These are phyloP conservation scores for Cladosporium cucumerinum DNA, from an alignment of 2,329 filamentous ascomycete species.

Conservation along the genomic window DNA sequence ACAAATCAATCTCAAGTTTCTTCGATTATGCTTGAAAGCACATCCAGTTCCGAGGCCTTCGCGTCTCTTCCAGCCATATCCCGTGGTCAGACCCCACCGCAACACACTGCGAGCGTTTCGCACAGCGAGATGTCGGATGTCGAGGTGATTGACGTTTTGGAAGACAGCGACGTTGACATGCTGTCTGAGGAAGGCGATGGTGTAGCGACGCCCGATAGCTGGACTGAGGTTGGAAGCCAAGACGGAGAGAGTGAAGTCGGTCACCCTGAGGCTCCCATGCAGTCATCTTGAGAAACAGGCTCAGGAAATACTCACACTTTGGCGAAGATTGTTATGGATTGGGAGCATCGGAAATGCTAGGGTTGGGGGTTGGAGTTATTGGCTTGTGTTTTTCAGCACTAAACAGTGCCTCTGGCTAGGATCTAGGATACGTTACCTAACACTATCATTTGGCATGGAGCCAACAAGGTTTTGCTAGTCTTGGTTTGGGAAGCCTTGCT, in stretches of 20 bases:
- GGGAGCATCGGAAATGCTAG: background rate
- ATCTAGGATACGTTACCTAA: background rate
- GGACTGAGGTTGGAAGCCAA: slow-evolving; percentile 37
- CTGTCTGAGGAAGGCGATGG: slow-evolving; percentile 33
- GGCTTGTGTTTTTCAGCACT: background rate
- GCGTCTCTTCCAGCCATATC: slow-evolving; percentile 25
- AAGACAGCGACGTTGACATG: slow-evolving; percentile 36
- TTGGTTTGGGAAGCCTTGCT: background rate
- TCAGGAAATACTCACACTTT: background rate
- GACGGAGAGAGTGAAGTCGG: slow-evolving; percentile 33
- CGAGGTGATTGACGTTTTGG: slow-evolving; percentile 31
- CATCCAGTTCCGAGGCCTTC: slow-evolving; percentile 28
- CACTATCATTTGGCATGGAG: background rate
- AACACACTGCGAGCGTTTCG: slow-evolving; percentile 15
- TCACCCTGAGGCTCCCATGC: slow-evolving; percentile 58
- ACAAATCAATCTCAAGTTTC: slow-evolving; percentile 22
- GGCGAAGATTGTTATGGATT: slow-evolving; percentile 6
- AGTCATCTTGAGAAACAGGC: slow-evolving; percentile 41
- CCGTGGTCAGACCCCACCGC: slow-evolving; percentile 19
- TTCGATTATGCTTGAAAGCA: slow-evolving; percentile 28
- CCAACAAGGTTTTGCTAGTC: background rate
- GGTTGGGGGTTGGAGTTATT: background rate
- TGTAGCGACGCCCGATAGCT: slow-evolving; percentile 36
- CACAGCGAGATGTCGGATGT: slow-evolving; percentile 23
- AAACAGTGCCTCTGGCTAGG: background rate